A percentile compares a stretch with the other conserved stretches of the same genome.
These are phyloP conservation scores for Cornus suecica DNA, from an alignment of 148 eudicot species.

Conservation along the genomic window DNA sequence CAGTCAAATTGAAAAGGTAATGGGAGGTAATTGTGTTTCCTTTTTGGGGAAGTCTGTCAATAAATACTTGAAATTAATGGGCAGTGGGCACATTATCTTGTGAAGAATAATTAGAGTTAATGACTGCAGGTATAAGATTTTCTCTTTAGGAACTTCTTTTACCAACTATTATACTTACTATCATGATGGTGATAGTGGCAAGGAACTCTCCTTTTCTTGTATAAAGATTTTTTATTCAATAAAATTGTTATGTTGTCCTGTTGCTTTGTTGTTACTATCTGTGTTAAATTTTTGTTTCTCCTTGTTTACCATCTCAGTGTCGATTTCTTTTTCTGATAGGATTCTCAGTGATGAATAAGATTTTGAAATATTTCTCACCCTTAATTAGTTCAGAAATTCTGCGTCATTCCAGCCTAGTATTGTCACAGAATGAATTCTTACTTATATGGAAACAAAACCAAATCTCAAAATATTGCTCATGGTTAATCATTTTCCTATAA, in stretches of 20 bases:
- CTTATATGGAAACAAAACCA: neutral
- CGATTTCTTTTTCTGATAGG: neutral
- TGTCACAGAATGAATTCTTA: neutral
- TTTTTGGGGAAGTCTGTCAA: neutral
- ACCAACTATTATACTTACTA: neutral
- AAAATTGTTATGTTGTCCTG: too few species aligned
- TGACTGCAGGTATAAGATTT: too few species aligned
- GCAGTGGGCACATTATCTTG: neutral
- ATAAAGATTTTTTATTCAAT: neutral
- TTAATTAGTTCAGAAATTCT: neutral
- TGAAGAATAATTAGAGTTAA: neutral
- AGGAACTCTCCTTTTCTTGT: neutral
- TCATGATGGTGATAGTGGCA: neutral
- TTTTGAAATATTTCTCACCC: neutral
- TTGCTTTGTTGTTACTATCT: neutral
- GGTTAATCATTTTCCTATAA: neutral
- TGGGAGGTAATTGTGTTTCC: neutral
- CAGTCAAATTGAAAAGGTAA: conserved; percentile 50
- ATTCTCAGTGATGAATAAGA: neutral
- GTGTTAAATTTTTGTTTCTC: neutral
- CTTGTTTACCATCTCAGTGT: neutral
- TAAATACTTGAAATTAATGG: neutral
- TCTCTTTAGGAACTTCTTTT: neutral
- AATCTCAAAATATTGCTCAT: neutral
- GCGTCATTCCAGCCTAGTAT: neutral